These are phyloP conservation scores for Fraxinus sp. DNA, from an alignment of 305 asterid genomes.

Conservation along the genomic window DNA sequence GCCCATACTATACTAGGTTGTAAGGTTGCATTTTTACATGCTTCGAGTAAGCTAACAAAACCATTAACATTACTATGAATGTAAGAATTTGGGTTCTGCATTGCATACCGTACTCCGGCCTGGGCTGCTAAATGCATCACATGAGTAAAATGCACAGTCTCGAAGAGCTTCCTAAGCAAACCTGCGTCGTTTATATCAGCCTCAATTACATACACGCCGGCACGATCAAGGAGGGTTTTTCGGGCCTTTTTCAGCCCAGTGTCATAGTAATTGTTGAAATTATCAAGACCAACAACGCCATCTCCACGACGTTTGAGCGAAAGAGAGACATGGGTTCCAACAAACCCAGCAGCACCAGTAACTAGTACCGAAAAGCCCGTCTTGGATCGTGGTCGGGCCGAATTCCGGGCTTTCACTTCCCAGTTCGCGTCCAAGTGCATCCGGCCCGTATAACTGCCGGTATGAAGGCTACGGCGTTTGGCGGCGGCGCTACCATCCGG, in stretches of 20 bases:
- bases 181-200: constrained; percentile 61
- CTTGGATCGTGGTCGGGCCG: constrained; percentile 44
- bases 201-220: constrained; percentile 54
- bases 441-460: background rate
- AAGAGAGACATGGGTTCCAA: constrained; percentile 63
- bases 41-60: constrained; percentile 64
- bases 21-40: constrained; percentile 54
- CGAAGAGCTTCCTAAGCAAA: constrained; percentile 50
- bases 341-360: constrained; percentile 77
- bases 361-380: constrained; percentile 43
- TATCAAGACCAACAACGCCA: constrained; percentile 82
- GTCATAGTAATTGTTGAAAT: constrained; percentile 68
- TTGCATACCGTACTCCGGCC: constrained; percentile 84
- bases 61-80: constrained; percentile 68
- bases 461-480: constrained; percentile 40
- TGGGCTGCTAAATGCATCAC: constrained; percentile 90
- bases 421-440: constrained; percentile 27
- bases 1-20: constrained; percentile 83
- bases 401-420: constrained; percentile 46
- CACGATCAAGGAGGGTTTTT: constrained; percentile 43
- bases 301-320: constrained; percentile 67
- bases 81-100: constrained; percentile 70
- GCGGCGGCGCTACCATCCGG: constrained; percentile 36
- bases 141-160: constrained; percentile 57
- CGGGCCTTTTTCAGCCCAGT: constrained; percentile 73